Conservation (phyloP, 257 asterid species). For the Anisodus tanguticus region DNA sequence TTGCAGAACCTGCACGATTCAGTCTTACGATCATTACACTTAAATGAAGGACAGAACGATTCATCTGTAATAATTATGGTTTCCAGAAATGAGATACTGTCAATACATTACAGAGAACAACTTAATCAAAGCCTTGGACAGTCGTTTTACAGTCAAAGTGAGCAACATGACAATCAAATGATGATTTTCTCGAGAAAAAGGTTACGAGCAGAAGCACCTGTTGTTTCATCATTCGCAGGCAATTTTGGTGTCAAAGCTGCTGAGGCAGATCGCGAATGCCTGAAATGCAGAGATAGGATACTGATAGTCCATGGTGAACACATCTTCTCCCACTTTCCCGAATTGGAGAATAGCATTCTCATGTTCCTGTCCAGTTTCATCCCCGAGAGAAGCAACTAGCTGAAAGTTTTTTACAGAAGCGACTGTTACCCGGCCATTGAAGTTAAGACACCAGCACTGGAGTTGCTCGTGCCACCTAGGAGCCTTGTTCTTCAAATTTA, state of each 20-base stretch:
- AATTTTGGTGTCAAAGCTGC: constrained; percentile 93
- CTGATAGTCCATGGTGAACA: constrained; percentile 93
- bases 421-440: constrained; percentile 90
- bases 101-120: neutral
- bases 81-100: neutral
- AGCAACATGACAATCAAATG: neutral
- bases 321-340: constrained; percentile 91
- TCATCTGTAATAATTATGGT: neutral
- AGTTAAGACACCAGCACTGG: constrained; percentile 98
- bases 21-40: constrained; percentile 4
- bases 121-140: neutral
- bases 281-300: constrained; percentile 95
- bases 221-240: constrained; percentile 72
- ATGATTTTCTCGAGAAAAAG: constrained; percentile 2
- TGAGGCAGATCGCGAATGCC: constrained; percentile 91
- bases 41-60: neutral
- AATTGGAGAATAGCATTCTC: constrained; percentile 86
- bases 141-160: neutral
- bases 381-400: constrained; percentile 71
- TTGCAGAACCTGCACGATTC: constrained; percentile 21
- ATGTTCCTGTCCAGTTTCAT: constrained; percentile 53
- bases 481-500: constrained; percentile 81
- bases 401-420: constrained; percentile 98
- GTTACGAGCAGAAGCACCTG: constrained; percentile 44
- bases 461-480: constrained; percentile 99